Percentiles rank a stretch among this genome's conserved stretches.
Evolutionary conservation across 768 basidiomycete genomes (phyloP).

Genomic region (Amanita muscaria): DNA sequence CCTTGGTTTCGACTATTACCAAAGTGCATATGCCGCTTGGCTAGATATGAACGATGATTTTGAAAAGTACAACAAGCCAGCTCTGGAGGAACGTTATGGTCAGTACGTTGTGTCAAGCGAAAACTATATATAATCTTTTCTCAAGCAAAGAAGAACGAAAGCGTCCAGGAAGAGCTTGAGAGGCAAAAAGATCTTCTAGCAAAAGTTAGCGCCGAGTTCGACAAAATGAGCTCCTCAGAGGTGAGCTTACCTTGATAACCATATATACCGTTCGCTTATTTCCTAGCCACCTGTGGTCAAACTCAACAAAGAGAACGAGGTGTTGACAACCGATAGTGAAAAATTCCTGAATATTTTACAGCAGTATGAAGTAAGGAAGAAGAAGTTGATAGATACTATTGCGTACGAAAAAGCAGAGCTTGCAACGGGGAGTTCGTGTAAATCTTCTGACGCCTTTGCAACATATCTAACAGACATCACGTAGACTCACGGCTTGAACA

Average conservation of each 20-base stretch:
- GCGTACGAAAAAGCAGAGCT: slow-evolving; percentile 67
- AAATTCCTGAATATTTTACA: slow-evolving; percentile 83
- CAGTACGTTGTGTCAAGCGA: slow-evolving; percentile 14
- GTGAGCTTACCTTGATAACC: no score
- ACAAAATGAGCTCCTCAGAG: no score
- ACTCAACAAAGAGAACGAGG: slow-evolving; percentile 50
- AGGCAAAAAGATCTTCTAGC: no score
- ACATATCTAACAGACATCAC: not conserved
- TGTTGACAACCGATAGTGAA: slow-evolving; percentile 63
- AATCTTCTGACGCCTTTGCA: no score
- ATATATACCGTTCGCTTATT: no score
- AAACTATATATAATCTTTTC: no score
- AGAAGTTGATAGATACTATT: slow-evolving; percentile 57
- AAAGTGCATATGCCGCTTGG: slow-evolving; percentile 62
- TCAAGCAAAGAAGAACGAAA: no score
- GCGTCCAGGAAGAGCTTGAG: no score
- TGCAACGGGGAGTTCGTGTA: slow-evolving; percentile 17
- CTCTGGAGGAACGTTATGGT: slow-evolving; percentile 75
- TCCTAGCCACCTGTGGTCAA: no score
- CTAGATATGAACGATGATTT: slow-evolving; percentile 62
- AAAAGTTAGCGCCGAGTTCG: no score
- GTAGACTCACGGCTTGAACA: slow-evolving; percentile 55
- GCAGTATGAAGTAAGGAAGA: slow-evolving; percentile 60
- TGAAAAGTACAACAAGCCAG: slow-evolving; percentile 55
- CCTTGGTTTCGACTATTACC: slow-evolving; percentile 72